These are phyloP conservation scores for Epichloe aotearoae DNA, from an alignment of 2,329 filamentous ascomycete species.

Conservation along the genomic window DNA sequence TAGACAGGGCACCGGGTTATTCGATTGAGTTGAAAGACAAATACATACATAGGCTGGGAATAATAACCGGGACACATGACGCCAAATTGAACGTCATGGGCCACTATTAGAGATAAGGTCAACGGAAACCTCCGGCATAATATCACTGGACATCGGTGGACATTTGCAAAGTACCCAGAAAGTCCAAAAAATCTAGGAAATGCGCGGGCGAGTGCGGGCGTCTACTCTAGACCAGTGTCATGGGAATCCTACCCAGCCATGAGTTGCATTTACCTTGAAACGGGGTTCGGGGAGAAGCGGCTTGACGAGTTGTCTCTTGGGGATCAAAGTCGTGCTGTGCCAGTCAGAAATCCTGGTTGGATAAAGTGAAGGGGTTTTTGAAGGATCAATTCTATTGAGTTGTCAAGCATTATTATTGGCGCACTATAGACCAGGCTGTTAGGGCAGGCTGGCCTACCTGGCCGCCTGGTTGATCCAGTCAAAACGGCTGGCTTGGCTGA, in stretches of 20 bases:
- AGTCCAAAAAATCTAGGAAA: too few relatives aligned
- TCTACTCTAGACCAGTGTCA: not conserved
- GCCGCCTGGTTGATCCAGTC: too few relatives aligned
- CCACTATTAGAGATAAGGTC: not conserved
- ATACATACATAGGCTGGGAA: not conserved
- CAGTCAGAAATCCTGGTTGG: not conserved
- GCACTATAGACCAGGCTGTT: too few relatives aligned
- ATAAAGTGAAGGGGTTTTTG: not conserved
- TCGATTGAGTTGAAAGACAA: not conserved
- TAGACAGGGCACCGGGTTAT: not conserved
- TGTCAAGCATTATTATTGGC: too few relatives aligned
- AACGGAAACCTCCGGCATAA: not conserved
- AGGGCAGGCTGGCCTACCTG: too few relatives aligned
- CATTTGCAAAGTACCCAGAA: too few relatives aligned
- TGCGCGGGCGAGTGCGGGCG: not conserved
- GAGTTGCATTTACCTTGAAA: not conserved
- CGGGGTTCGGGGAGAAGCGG: not conserved
- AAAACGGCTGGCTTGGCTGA: not conserved
- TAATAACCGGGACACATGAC: not conserved
- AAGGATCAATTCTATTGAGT: too few relatives aligned
- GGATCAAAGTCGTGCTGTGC: too few relatives aligned
- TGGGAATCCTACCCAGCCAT: too few relatives aligned
- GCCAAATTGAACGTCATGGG: slow-evolving; percentile 1
- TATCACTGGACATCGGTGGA: too few relatives aligned
- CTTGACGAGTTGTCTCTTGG: not conserved